A percentile compares a stretch with the other conserved stretches of the same genome.
These are phyloP conservation scores for Fraxinus anomala DNA, from an alignment of 257 asterid genomes.

Conservation along the genomic window DNA sequence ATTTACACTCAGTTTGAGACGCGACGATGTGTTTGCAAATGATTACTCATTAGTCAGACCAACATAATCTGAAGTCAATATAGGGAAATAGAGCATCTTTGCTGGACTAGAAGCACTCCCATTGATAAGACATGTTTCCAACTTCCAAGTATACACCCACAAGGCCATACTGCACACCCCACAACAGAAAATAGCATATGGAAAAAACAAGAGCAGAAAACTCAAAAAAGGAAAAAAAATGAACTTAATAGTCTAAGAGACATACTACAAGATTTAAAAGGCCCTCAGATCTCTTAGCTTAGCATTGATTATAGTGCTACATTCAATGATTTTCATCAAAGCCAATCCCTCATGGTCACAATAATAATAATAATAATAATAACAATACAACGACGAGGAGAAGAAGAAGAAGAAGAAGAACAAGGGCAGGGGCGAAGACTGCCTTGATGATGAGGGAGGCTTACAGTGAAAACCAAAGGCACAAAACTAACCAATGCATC, in stretches of 20 bases:
- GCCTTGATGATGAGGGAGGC: constrained; percentile 20
- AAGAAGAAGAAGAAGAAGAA: not conserved
- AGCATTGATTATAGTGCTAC: not conserved
- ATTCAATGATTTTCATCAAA: constrained; percentile 12
- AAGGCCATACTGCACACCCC: not conserved
- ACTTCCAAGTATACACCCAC: not conserved
- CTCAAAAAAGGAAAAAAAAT: not conserved
- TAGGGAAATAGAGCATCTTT: not conserved
- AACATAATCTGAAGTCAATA: not conserved
- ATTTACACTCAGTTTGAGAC: not conserved
- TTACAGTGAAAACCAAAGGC: constrained; percentile 16
- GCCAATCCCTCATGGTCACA: constrained; percentile 19
- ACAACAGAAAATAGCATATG: not conserved
- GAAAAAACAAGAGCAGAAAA: not conserved
- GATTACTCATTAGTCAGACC: not conserved
- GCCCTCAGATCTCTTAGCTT: not conserved
- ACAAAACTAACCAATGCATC: constrained; percentile 9
- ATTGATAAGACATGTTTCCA: not conserved
- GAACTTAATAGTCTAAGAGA: not conserved
- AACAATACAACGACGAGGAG: not conserved
- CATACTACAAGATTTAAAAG: not conserved
- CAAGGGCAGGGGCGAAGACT: not conserved
- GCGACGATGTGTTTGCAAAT: not conserved
- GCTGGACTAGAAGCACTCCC: not conserved
- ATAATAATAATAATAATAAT: not conserved